Conservation (phyloP, 148 eudicot genomes). For the Gaultheria prostrata region DNA sequence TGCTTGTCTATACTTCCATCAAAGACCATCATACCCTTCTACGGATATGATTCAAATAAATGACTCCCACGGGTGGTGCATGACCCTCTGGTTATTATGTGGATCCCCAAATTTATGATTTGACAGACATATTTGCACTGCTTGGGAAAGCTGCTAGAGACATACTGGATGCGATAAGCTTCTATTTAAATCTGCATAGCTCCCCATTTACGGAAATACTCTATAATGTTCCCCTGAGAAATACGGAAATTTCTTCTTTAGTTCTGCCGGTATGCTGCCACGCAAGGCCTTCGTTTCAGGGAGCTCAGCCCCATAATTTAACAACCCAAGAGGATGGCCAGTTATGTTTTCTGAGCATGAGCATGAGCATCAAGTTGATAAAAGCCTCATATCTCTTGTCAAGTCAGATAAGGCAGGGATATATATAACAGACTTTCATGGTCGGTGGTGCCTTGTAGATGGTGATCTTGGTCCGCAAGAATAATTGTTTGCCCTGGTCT, state of each 20-base stretch:
- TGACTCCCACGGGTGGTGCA: slow-evolving; percentile 88
- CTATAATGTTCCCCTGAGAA: slow-evolving; percentile 89
- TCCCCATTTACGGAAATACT: slow-evolving; percentile 87
- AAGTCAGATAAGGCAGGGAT: slow-evolving; percentile 83
- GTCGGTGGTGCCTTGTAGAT: slow-evolving; percentile 82
- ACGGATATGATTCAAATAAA: slow-evolving; percentile 61
- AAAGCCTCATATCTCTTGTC: slow-evolving; percentile 70
- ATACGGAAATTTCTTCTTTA: slow-evolving; percentile 78
- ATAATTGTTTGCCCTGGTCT: slow-evolving; percentile 79
- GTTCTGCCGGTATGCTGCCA: slow-evolving; percentile 78
- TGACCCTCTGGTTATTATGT: slow-evolving; percentile 90
- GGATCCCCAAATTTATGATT: slow-evolving; percentile 77
- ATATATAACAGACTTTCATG: slow-evolving; percentile 80
- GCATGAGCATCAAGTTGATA: slow-evolving; percentile 42
- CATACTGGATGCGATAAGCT: slow-evolving; percentile 80
- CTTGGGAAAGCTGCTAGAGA: too few species aligned
- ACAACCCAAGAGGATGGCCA: slow-evolving; percentile 76
- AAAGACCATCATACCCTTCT: slow-evolving; percentile 67
- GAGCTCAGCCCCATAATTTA: slow-evolving; percentile 74
- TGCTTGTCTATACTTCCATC: slow-evolving; percentile 80
- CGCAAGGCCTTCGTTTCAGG: slow-evolving; percentile 86
- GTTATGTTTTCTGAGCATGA: slow-evolving; percentile 34
- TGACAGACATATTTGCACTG: slow-evolving; percentile 24
- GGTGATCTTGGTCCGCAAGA: slow-evolving; percentile 90
- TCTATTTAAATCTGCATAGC: slow-evolving; percentile 71